Conservation (phyloP, 495 filamentous ascomycete genomes). For the Parachaetomium inaequale region DNA sequence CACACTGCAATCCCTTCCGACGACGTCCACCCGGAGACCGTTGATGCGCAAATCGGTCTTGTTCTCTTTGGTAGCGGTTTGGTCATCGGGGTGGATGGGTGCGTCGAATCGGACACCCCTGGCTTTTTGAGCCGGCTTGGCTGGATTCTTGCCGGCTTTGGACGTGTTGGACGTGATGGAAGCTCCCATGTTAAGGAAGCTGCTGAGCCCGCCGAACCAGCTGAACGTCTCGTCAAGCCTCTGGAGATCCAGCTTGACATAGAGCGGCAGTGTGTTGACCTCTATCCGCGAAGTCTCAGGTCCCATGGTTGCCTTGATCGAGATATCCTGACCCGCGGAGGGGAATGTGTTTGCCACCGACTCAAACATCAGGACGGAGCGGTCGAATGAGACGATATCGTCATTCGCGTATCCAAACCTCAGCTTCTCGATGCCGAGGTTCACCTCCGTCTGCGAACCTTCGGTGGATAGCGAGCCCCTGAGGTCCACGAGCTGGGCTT, state of each 20-base stretch:
- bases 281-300: slow-evolving; percentile 54
- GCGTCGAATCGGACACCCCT: slow-evolving; percentile 74
- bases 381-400: slow-evolving; percentile 70
- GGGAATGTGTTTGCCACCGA: slow-evolving; percentile 62
- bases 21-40: slow-evolving; percentile 66
- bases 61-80: slow-evolving; percentile 45
- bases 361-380: slow-evolving; percentile 61
- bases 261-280: slow-evolving; percentile 78
- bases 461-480: slow-evolving; percentile 34
- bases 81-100: slow-evolving; percentile 46
- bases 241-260: slow-evolving; percentile 72
- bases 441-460: slow-evolving; percentile 37
- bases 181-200: slow-evolving; percentile 80
- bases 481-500: slow-evolving; percentile 46
- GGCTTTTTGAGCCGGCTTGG: slow-evolving; percentile 38
- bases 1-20: slow-evolving; percentile 74
- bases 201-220: slow-evolving; percentile 89
- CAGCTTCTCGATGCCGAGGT: slow-evolving; percentile 60
- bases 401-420: slow-evolving; percentile 69
- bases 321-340: slow-evolving; percentile 60
- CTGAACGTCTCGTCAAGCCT: slow-evolving; percentile 80
- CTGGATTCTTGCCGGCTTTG: slow-evolving; percentile 39
- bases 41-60: slow-evolving; percentile 77
- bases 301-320: slow-evolving; percentile 55
- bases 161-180: slow-evolving; percentile 74